phyloP scores from a whole-genome alignment of 2,329 filamentous ascomycete genomes.

The Penicillium sp. region DNA sequence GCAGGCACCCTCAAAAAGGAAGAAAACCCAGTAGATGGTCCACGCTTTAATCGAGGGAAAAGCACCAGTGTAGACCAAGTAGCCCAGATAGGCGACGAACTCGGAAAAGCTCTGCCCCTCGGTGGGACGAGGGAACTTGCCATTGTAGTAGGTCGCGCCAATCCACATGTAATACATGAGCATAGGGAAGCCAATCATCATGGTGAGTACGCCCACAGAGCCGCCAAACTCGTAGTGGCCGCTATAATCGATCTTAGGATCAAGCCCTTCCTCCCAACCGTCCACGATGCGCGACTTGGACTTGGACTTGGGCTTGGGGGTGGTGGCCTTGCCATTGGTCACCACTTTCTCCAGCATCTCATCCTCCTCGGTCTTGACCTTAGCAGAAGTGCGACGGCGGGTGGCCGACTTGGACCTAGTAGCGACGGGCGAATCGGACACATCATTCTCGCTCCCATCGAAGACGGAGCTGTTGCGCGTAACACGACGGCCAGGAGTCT shows the following conservation, averaged over 20 bases:
- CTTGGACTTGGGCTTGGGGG: slow-evolving; percentile 19
- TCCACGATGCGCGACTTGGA: slow-evolving; percentile 38
- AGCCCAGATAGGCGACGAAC: slow-evolving; percentile 67
- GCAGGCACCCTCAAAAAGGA: slow-evolving; percentile 75
- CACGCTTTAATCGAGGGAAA: slow-evolving; percentile 81
- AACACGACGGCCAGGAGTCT: slow-evolving; percentile 49
- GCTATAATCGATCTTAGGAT: slow-evolving; percentile 47
- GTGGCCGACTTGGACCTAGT: slow-evolving; percentile 26
- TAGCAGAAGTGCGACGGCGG: slow-evolving; percentile 31
- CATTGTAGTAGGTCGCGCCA: slow-evolving; percentile 87
- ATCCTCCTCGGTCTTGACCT: slow-evolving; percentile 30
- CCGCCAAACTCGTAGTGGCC: slow-evolving; percentile 80
- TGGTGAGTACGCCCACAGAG: slow-evolving; percentile 69
- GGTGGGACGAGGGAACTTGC: slow-evolving; percentile 68
- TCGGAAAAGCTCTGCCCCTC: slow-evolving; percentile 65
- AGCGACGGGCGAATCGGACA: slow-evolving; percentile 27
- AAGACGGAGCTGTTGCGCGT: slow-evolving; percentile 45
- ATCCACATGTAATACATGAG: slow-evolving; percentile 99
- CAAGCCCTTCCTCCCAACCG: slow-evolving; percentile 42
- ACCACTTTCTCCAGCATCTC: slow-evolving; percentile 19
- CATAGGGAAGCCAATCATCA: slow-evolving; percentile 91
- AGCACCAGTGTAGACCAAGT: slow-evolving; percentile 76
- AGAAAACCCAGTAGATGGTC: slow-evolving; percentile 92
- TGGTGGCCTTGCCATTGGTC: slow-evolving; percentile 25
- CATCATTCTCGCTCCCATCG: slow-evolving; percentile 32